Base-by-base conservation (phyloP, 331 rosid genomes). In the Arachis monticola region DNA sequence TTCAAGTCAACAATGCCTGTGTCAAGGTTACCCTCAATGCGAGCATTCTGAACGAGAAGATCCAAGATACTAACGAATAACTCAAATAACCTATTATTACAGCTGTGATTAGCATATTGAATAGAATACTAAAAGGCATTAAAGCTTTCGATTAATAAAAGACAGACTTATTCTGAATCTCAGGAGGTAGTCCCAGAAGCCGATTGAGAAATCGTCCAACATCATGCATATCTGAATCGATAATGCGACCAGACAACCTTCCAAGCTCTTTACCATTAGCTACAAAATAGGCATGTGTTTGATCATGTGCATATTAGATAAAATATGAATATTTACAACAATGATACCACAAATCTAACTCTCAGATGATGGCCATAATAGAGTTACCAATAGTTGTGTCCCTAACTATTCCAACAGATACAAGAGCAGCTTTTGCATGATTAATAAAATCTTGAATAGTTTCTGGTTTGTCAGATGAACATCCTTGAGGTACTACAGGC, bases 161-260 rank as follows among this genome's bases (percentile, higher is more conserved):
- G 62, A 69, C 86, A 69, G 72, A 92, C 97, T 93, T 90, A 70
- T 95, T 95, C 76, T 95, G 99, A 82, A 95, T 86, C 58, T 89
- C 92, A 60, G 99, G 99, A 6, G 96, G 89, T 77, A 95, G 80
- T 79, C 99, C 99, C 81, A 95, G 85, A 78, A 95, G 85, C 50
- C 99, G 90, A 83, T 95, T 95, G 81, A 95, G 96, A 80, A 95
- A 95, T 75, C 99, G 92, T 6, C 99, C 98, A 72, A 95, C 96
- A 64, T 95, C 99, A n/a, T 92, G 95, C 97, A 88, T 92, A 79
- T 95, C 98, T 13, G 99, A 95, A 77, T 95, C 99, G 83, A 89
- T 80, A 55, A 95, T 92, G 53, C 97, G 96, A 46, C 98, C 93
- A 75, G 87, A 72, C 11, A 82, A 62, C 87, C 78, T 93, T 70